These are phyloP conservation scores for Gossypium davidsonii DNA, from an alignment of 441 rosid genomes.

Conservation along the genomic window DNA sequence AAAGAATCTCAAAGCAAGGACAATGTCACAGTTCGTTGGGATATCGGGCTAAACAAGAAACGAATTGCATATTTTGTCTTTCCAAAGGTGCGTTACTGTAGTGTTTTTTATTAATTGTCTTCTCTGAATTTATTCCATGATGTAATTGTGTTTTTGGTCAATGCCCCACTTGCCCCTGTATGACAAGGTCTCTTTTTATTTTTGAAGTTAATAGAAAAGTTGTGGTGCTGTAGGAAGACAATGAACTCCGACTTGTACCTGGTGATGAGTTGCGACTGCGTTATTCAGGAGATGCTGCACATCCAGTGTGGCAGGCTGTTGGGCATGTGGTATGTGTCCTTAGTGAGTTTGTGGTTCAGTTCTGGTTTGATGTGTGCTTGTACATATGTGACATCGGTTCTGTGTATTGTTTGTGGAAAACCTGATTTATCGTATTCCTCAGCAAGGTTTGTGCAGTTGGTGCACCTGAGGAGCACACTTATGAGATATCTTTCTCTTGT, in stretches of 20 bases:
- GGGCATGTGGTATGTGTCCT: slow-evolving; percentile 85
- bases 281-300: slow-evolving; percentile 94
- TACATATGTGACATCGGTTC: background rate
- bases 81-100: slow-evolving; percentile 62
- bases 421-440: background rate
- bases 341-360: slow-evolving; percentile 16
- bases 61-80: slow-evolving; percentile 91
- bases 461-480: background rate
- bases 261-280: slow-evolving; percentile 95
- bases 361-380: background rate
- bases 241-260: slow-evolving; percentile 91
- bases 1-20: slow-evolving; percentile 99
- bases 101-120: background rate
- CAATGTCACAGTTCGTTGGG: slow-evolving; percentile 93
- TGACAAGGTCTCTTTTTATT: background rate
- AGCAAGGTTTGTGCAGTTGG: background rate
- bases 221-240: slow-evolving; percentile 69
- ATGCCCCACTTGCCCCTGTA: background rate
- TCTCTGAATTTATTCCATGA: background rate
- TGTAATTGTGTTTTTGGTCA: background rate
- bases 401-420: background rate
- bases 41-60: slow-evolving; percentile 96
- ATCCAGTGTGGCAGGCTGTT: slow-evolving; percentile 98
- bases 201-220: slow-evolving; percentile 12
- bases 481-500: slow-evolving; percentile 7